A percentile compares a stretch with the other conserved stretches of the same genome.
Evolutionary conservation across 129 eudicot species (phyloP).

Genomic region (Helianthus tuberosus): DNA sequence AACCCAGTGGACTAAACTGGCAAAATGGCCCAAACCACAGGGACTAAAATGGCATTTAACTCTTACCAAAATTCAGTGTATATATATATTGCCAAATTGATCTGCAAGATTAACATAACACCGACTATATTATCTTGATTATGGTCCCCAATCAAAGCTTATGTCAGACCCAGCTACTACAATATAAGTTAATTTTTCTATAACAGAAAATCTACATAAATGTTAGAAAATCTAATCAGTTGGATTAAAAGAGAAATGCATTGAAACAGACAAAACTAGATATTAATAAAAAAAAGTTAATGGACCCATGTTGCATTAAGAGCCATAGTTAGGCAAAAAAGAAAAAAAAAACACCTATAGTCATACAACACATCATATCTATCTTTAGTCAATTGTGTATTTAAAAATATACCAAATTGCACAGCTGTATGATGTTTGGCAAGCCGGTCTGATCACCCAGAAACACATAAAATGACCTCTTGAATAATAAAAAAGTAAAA

Average conservation of each 20-base stretch:
- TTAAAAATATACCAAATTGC: slow-evolving; percentile 24
- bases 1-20: no score
- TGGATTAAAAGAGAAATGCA: slow-evolving; percentile 12
- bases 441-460: slow-evolving; percentile 27
- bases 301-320: slow-evolving; percentile 35
- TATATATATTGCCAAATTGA: not conserved
- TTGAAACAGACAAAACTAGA: slow-evolving; percentile 19
- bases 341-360: slow-evolving; percentile 14
- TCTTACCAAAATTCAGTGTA: no score
- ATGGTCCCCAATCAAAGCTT: slow-evolving; percentile 31
- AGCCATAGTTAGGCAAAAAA: slow-evolving; percentile 31
- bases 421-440: slow-evolving; percentile 41
- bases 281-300: slow-evolving; percentile 3
- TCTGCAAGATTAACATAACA: slow-evolving; percentile 1
- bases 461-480: slow-evolving; percentile 29
- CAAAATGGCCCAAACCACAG: no score
- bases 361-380: slow-evolving; percentile 16
- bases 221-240: slow-evolving; percentile 21
- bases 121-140: slow-evolving; percentile 24
- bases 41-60: no score
- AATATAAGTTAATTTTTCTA: slow-evolving; percentile 1
- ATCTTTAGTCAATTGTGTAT: slow-evolving; percentile 29
- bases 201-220: slow-evolving; percentile 15
- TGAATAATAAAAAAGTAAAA: slow-evolving; percentile 32
- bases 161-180: slow-evolving; percentile 19